Base-by-base conservation (phyloP, 2,329 filamentous ascomycete species). In the Fusarium temperatum region DNA sequence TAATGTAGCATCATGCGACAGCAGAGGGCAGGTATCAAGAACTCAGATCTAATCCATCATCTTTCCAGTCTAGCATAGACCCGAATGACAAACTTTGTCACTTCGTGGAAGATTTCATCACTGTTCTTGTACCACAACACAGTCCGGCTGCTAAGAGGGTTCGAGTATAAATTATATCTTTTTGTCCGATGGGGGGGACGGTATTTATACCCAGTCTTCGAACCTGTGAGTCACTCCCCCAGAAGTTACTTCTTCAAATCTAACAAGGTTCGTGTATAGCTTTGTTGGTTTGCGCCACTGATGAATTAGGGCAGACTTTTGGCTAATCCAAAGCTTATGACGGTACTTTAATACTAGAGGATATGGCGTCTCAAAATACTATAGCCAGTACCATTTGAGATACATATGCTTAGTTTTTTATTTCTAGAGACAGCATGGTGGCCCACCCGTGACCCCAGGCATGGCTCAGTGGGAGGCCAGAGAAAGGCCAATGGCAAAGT, bases 121-220 rank as follows among this genome's bases (percentile, higher is more conserved):
- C 20, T 12, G 28, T 30, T 50, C 47, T 12, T 30, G 4, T 35
- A 35, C 48, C 4, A n/a, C 28, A n/a, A 30, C 30, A 35, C 22
- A 35, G 48, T 35, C 48, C 28, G 1, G 22, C 22, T 51, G 30
- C 30, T 32, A 14, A 51, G 48, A 35, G 48, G 15, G 22, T 35
- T 51, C 14, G 0, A 24, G 11, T 24, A 3, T 8, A 32, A 35
- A 2, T 17, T 48, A 7, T 17, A 17, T 11, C 20, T 48, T 0
- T 17, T 15, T 11, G 28, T n/a, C 14, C 4, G 9, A 48, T n/a
- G 5, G 14, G 10, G 8, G 28, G 20, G 20, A 30, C 9, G 26
- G 20, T 5, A 12, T 17, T 50, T 50, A 50, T 50, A 30, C 28
- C 13, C 13, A 7, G 18, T 14, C 26, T 11, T 26, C 5, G 2